Percentiles rank a stretch among this genome's conserved stretches.
Conservation (phyloP, 2,329 filamentous ascomycete species). For the Nakataea oryzae region DNA sequence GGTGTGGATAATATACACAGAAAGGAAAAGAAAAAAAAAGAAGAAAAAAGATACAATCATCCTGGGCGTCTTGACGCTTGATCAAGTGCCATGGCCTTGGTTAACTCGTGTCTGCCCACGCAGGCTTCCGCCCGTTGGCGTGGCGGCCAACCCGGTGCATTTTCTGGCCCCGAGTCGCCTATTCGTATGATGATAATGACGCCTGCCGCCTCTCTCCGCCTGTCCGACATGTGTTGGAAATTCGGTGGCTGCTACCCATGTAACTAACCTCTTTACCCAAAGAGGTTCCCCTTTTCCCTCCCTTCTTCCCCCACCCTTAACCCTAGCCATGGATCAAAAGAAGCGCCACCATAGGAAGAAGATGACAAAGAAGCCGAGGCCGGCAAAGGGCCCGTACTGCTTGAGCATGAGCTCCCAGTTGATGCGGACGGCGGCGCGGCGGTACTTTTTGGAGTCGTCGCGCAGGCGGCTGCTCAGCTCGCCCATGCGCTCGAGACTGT, state of each 20-base stretch:
- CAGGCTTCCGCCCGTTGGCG: background rate
- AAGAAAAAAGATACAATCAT: background rate
- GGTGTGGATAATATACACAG: background rate
- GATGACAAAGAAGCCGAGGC: slow-evolving; percentile 69
- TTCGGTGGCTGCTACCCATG: too few species aligned
- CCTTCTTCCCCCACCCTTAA: background rate
- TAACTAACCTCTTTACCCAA: background rate
- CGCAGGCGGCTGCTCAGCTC: slow-evolving; percentile 79
- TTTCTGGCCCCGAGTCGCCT: background rate
- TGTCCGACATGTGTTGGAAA: background rate
- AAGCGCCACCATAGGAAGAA: slow-evolving; percentile 90
- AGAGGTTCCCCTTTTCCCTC: too few species aligned
- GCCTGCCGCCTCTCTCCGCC: too few species aligned
- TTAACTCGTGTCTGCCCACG: too few species aligned
- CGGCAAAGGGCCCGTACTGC: slow-evolving; percentile 90
- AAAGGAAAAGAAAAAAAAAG: background rate
- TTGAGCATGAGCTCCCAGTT: slow-evolving; percentile 97
- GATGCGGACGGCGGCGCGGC: slow-evolving; percentile 83
- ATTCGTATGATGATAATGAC: background rate
- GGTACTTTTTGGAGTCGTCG: slow-evolving; percentile 92
- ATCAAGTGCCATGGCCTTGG: background rate
- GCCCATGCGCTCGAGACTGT: slow-evolving; percentile 93
- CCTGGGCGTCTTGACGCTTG: background rate
- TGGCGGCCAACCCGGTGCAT: background rate
- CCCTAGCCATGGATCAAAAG: slow-evolving; percentile 45